Evolutionary conservation across 257 asterid species (phyloP).

Genomic region (Galeopsis tetrahit): DNA sequence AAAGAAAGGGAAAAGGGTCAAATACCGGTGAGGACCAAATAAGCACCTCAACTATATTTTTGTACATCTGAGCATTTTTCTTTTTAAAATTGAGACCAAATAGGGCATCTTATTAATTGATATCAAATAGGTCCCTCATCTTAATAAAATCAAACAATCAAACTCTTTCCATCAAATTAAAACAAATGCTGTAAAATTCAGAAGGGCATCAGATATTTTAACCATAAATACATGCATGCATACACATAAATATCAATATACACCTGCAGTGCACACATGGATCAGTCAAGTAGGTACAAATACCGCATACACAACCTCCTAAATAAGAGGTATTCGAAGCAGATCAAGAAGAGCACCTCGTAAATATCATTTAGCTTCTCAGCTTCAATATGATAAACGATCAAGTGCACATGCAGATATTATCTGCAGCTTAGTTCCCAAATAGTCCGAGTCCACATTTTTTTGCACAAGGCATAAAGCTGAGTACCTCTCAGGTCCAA

Average conservation of each 20-base stretch:
- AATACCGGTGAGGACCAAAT: no score
- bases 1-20: no score
- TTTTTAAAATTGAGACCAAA: no score
- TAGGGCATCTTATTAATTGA: no score
- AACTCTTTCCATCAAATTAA: no score
- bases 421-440: conserved; percentile 77
- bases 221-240: conserved; percentile 6
- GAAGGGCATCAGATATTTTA: conserved; percentile 29
- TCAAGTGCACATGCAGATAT: conserved; percentile 87
- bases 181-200: neutral
- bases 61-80: no score
- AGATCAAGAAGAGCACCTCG: conserved; percentile 60
- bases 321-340: conserved; percentile 3
- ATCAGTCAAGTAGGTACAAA: conserved; percentile 1
- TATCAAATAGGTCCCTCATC: no score
- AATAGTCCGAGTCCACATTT: conserved; percentile 59
- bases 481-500: conserved; percentile 91
- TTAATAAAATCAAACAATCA: no score
- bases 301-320: conserved; percentile 23
- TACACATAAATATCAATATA: neutral
- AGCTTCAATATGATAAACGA: conserved; percentile 83
- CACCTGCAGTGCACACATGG: neutral
- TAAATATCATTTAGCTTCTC: conserved; percentile 72
- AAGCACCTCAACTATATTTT: no score
- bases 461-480: conserved; percentile 97